Evolutionary conservation across 2,329 filamentous ascomycete species (phyloP).

Genomic region (Neofusicoccum ribis): DNA sequence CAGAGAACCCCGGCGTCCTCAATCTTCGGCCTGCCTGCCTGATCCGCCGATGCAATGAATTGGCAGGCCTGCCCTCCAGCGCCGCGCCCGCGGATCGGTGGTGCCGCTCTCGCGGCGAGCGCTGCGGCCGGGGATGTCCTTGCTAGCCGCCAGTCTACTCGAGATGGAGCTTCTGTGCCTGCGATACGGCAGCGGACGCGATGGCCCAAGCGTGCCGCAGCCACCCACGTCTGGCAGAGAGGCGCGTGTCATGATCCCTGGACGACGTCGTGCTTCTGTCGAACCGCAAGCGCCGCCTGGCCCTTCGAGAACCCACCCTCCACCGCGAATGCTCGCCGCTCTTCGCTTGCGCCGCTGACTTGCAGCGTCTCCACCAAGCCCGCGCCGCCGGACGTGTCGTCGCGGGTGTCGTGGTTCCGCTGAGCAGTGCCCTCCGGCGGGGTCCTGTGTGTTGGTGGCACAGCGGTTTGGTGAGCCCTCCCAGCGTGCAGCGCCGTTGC

Average conservation of each 20-base stretch:
- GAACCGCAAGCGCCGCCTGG: background rate
- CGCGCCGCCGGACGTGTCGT: background rate
- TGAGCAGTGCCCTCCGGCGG: background rate
- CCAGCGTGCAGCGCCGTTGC: background rate
- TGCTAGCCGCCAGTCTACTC: background rate
- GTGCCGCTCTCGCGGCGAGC: background rate
- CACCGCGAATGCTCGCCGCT: too few species aligned
- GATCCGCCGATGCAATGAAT: background rate
- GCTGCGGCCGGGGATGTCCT: background rate
- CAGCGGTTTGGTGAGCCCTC: background rate
- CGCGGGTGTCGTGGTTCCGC: background rate
- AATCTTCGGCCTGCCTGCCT: background rate
- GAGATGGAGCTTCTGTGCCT: background rate
- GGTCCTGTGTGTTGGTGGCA: conserved; percentile 9
- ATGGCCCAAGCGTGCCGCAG: conserved; percentile 13
- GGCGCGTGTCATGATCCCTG: background rate
- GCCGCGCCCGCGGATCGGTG: background rate
- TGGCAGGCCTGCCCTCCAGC: background rate
- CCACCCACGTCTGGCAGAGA: background rate
- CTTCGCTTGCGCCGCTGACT: background rate
- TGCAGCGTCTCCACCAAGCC: background rate
- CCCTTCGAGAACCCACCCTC: background rate
- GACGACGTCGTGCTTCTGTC: background rate
- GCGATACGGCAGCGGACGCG: background rate
- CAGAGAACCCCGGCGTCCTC: background rate